A percentile compares a stretch with the other conserved stretches of the same genome.
These are phyloP conservation scores for Moesziomyces parantarcticus DNA, from an alignment of 1,284 basidiomycete genomes.

Conservation along the genomic window DNA sequence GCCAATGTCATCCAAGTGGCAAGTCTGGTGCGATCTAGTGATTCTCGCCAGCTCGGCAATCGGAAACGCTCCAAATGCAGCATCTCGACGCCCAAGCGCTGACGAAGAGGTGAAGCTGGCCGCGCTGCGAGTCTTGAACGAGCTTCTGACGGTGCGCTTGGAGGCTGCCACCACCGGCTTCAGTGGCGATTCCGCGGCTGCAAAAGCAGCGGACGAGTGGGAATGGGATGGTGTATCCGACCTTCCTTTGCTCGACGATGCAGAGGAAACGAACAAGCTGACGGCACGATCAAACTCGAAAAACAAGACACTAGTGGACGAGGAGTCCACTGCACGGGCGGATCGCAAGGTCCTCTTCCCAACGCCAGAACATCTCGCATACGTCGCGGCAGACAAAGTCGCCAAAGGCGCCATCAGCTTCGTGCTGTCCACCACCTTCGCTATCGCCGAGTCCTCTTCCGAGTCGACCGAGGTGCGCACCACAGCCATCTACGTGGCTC, in stretches of 20 bases:
- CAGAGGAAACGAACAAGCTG: neutral
- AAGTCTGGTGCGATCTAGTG: constrained; percentile 62
- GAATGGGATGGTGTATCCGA: constrained; percentile 66
- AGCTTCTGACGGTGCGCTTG: constrained; percentile 46
- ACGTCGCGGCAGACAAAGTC: constrained; percentile 14
- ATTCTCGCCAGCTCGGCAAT: constrained; percentile 52
- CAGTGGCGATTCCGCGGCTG: neutral
- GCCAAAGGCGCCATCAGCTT: constrained; percentile 43
- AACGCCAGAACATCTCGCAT: constrained; percentile 11
- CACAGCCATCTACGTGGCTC: constrained; percentile 14
- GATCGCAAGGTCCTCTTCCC: constrained; percentile 12
- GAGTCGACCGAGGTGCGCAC: constrained; percentile 2
- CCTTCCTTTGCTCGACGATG: constrained; percentile 53
- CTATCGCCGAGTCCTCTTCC: constrained; percentile 24
- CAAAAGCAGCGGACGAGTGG: constrained; percentile 31
- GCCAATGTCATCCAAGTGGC: constrained; percentile 25
- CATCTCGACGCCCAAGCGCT: fast-evolving
- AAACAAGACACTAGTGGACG: neutral
- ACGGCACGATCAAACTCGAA: neutral
- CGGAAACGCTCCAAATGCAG: neutral
- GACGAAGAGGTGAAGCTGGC: constrained; percentile 47
- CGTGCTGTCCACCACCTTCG: constrained; percentile 28
- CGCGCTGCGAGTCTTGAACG: constrained; percentile 35
- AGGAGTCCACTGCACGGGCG: neutral
- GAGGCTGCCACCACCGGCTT: neutral